Conservation (phyloP, 441 rosid genomes). For the Brassica hybrid region DNA sequence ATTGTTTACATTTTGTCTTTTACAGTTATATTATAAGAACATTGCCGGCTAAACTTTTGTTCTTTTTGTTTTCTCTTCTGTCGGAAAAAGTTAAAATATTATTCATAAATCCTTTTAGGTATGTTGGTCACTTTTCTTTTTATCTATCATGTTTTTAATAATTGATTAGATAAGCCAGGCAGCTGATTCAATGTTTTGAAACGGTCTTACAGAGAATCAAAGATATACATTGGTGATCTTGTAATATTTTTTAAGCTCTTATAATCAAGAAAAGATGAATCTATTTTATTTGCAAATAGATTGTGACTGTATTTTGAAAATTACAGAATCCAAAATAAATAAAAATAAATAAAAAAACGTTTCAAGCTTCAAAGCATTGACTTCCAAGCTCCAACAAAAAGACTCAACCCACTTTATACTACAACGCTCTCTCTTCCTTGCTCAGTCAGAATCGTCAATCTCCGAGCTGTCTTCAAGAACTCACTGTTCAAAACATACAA, state of each 20-base stretch:
- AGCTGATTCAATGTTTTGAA: slow-evolving; percentile 1
- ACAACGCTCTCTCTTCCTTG: slow-evolving; percentile 66
- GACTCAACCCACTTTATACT: slow-evolving; percentile 42
- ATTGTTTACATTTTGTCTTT: too few relatives aligned
- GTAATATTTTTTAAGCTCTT: background rate
- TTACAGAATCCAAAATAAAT: slow-evolving; percentile 36
- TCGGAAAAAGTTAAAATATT: background rate
- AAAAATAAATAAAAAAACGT: slow-evolving; percentile 1
- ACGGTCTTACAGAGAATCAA: background rate
- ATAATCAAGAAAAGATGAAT: slow-evolving; percentile 26
- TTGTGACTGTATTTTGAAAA: slow-evolving; percentile 32
- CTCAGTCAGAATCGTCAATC: slow-evolving; percentile 72
- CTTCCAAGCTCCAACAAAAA: slow-evolving; percentile 20
- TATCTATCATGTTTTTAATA: background rate
- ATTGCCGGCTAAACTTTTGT: background rate
- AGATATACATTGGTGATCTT: background rate
- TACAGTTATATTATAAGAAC: too few relatives aligned
- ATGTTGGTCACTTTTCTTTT: background rate
- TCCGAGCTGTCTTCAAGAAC: slow-evolving; percentile 76
- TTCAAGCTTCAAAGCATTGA: slow-evolving; percentile 25
- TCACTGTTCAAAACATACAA: slow-evolving; percentile 49
- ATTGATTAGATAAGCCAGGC: background rate
- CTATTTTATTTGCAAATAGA: slow-evolving; percentile 39
- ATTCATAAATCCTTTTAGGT: background rate
- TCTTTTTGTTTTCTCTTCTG: background rate